Evolutionary conservation across 2,329 filamentous ascomycete genomes (phyloP).

Genomic region (Epichloe scottii): DNA sequence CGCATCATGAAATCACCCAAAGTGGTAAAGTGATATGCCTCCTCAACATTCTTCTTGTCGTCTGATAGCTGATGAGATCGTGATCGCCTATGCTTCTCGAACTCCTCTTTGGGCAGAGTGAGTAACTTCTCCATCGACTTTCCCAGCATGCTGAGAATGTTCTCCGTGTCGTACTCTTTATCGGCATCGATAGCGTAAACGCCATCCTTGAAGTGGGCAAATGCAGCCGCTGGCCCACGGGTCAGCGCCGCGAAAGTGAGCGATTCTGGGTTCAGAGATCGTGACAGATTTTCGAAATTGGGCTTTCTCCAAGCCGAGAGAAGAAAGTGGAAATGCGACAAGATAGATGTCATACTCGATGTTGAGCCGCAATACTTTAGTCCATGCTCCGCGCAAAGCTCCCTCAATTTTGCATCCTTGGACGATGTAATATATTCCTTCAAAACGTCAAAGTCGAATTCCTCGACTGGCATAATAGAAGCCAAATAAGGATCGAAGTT

Average conservation of each 20-base stretch:
- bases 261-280: conserved; percentile 49
- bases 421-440: conserved; percentile 88
- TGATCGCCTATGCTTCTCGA: conserved; percentile 66
- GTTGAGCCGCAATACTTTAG: conserved; percentile 90
- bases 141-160: conserved; percentile 80
- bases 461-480: conserved; percentile 79
- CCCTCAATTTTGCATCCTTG: conserved; percentile 59
- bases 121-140: conserved; percentile 95
- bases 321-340: conserved; percentile 87
- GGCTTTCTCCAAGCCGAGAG: conserved; percentile 72
- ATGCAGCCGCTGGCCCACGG: conserved; percentile 64
- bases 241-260: conserved; percentile 59
- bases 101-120: conserved; percentile 70
- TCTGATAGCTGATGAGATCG: conserved; percentile 57
- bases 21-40: conserved; percentile 79
- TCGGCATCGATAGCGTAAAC: conserved; percentile 92
- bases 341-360: conserved; percentile 82
- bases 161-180: conserved; percentile 77
- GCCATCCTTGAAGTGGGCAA: conserved; percentile 71
- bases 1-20: conserved; percentile 85
- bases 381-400: conserved; percentile 49
- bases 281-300: conserved; percentile 54
- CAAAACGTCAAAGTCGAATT: conserved; percentile 85
- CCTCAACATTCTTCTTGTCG: conserved; percentile 57
- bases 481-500: conserved; percentile 96